These are phyloP conservation scores for Hanseniaspora guilliermondii DNA, from an alignment of 805 yeast genomes.

Conservation along the genomic window DNA sequence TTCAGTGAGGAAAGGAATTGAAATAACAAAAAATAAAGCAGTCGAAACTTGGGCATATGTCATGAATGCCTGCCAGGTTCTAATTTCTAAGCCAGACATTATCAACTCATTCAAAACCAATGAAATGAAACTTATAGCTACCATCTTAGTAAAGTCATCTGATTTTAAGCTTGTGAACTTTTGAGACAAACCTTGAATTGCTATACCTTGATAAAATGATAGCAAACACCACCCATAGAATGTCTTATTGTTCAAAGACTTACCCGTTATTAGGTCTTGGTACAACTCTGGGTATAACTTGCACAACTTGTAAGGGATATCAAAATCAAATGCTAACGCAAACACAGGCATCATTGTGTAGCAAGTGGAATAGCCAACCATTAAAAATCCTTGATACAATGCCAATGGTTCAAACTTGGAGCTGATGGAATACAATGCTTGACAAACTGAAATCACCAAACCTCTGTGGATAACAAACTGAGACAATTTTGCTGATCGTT, in stretches of 20 bases:
- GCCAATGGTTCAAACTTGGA: slow-evolving; percentile 90
- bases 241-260: slow-evolving; percentile 70
- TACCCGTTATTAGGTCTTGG: slow-evolving; percentile 80
- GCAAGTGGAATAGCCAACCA: slow-evolving; percentile 96
- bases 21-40: slow-evolving; percentile 48
- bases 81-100: slow-evolving; percentile 87
- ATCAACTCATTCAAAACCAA: slow-evolving; percentile 72
- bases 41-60: slow-evolving; percentile 60
- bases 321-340: slow-evolving; percentile 79
- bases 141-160: slow-evolving; percentile 55
- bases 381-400: slow-evolving; percentile 85
- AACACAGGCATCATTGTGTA: slow-evolving; percentile 98
- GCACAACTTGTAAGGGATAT: slow-evolving; percentile 79
- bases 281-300: slow-evolving; percentile 88
- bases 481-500: slow-evolving; percentile 85
- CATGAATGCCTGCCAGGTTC: slow-evolving; percentile 84
- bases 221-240: slow-evolving; percentile 85
- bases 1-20: slow-evolving; percentile 77
- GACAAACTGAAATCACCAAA: slow-evolving; percentile 81
- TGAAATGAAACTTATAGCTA: slow-evolving; percentile 72
- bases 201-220: slow-evolving; percentile 80
- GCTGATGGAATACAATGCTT: slow-evolving; percentile 79
- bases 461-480: slow-evolving; percentile 97
- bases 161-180: slow-evolving; percentile 49
- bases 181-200: slow-evolving; percentile 76